Evolutionary conservation across 208 protist genomes (phyloP), one percentile per base, ranked within the genome.

Genomic region (Trypanosoma cruzi): DNA sequence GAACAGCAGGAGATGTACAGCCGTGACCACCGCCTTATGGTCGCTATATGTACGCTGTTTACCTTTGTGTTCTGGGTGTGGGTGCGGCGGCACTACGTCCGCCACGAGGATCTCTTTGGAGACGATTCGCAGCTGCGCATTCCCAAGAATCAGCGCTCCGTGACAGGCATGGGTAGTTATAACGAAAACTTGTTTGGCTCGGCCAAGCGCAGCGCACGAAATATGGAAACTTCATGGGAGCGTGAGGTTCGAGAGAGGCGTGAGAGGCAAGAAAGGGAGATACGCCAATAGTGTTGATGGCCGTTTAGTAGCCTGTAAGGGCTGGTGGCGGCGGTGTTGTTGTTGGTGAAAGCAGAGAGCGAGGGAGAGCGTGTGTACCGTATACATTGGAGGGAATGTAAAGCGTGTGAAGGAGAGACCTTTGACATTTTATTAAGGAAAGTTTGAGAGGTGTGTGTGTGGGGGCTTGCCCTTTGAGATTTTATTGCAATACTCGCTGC

Each of bases 1-100:
- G 86, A 96, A 65, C 71, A 94, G 73, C 88, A 96, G 64, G 88
- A 96, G 34, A 88, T 87, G 85, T 79, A 88, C 56, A 90, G 68
- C 13, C 86, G 90, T 28, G 90, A 96, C 61, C 84, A 90, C 68
- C 84, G 86, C 13, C 62, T 96, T 40, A 61, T 85, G 57, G 67
- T 94, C 22, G 69, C 78, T 0, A 11, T 89, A 5, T 93, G 84
- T 71, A 80, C 79, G 1, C 1, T 93, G 11, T 71, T 85, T 57
- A 82, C 79, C 8, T 53, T 92, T 34, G 18, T 81, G 36, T 96
- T 96, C 72, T 96, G 88, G 88, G 56, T 96, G 20, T 96, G 90
- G 88, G 86, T 96, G 46, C 78, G 86, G 13, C 85, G 90, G 4
- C 90, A 96, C 75, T 94, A 96, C 60, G 78, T 96, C 18, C 46